These are phyloP conservation scores for Venturia nashicola DNA, from an alignment of 2,329 filamentous ascomycete genomes.

Conservation along the genomic window DNA sequence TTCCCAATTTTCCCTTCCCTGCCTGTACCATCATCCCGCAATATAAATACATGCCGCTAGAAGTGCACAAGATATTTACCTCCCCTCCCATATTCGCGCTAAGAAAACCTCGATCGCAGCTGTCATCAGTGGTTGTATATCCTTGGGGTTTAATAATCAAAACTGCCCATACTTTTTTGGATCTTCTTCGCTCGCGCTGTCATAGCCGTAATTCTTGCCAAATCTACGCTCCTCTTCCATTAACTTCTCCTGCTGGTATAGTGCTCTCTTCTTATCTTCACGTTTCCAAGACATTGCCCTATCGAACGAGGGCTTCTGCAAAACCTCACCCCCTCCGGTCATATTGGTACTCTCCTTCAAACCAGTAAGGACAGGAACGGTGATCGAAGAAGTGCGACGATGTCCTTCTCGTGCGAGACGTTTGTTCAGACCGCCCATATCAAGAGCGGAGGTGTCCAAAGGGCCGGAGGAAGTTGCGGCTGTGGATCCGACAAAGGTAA, in stretches of 20 bases:
- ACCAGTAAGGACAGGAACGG: background rate
- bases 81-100: background rate
- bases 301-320: background rate
- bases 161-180: background rate
- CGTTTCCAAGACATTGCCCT: background rate
- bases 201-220: background rate
- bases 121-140: no score
- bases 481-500: background rate
- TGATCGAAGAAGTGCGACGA: background rate
- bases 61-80: background rate
- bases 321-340: background rate
- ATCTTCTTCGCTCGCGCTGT: background rate
- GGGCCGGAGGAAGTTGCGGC: background rate
- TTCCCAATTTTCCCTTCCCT: background rate
- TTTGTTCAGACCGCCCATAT: background rate
- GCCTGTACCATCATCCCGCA: background rate
- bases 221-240: background rate
- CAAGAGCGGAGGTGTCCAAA: background rate
- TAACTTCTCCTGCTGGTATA: background rate
- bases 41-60: background rate
- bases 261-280: background rate
- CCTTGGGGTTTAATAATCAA: background rate
- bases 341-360: background rate
- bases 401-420: background rate
- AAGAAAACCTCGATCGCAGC: background rate